Evolutionary conservation across 257 asterid genomes (phyloP).

Genomic region (Thymus quinquecostatus): DNA sequence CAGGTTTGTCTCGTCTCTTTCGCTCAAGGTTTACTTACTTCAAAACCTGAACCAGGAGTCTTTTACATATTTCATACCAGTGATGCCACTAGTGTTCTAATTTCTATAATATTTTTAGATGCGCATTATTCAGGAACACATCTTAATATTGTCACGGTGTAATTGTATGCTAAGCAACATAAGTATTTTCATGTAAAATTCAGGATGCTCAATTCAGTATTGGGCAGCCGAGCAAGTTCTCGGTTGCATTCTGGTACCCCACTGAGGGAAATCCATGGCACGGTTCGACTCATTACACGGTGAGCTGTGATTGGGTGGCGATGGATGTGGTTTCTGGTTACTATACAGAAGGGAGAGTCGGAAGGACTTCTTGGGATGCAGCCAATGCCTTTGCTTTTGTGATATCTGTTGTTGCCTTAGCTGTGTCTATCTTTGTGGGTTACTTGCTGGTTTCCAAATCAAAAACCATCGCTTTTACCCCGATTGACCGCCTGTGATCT

Average conservation of each 20-base stretch:
- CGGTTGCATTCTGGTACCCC: constrained; percentile 81
- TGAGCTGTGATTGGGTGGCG: constrained; percentile 75
- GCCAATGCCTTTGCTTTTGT: constrained; percentile 77
- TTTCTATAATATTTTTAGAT: not conserved
- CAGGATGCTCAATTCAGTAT: constrained; percentile 82
- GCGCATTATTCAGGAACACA: not conserved
- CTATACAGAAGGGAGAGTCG: constrained; percentile 35
- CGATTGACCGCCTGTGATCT: constrained; percentile 45
- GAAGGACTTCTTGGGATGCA: constrained; percentile 62
- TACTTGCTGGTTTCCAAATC: constrained; percentile 55
- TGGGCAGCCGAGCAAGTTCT: constrained; percentile 69
- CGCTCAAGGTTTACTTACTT: not conserved
- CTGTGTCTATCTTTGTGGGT: constrained; percentile 65
- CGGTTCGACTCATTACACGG: constrained; percentile 69
- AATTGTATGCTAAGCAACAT: not conserved
- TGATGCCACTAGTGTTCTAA: not conserved
- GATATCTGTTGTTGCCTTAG: constrained; percentile 63
- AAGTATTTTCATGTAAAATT: constrained; percentile 12
- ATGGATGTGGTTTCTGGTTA: constrained; percentile 58
- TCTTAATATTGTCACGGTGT: not conserved
- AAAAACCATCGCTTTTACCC: constrained; percentile 56
- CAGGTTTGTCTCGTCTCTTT: constrained; percentile 51
- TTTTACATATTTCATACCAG: not conserved
- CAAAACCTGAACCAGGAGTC: not conserved
- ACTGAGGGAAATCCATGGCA: constrained; percentile 77